Conservation (phyloP, 371 early-diverging fungal genomes). For the Mortierella sp. region DNA sequence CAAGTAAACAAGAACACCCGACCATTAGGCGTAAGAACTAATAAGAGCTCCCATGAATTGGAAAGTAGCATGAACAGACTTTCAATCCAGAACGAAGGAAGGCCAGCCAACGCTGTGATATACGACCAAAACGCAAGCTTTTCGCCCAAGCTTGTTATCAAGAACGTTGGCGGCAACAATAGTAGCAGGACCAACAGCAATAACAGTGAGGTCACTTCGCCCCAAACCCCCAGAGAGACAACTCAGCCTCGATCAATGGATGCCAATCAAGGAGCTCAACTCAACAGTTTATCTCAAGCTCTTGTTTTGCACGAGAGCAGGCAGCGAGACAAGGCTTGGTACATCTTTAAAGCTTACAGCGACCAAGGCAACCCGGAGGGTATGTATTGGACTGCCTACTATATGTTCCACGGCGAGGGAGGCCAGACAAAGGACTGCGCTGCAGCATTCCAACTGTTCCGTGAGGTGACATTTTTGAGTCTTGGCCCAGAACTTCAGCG, state of each 20-base stretch:
- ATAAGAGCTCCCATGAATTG: constrained; percentile 7
- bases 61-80: constrained; percentile 29
- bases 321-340: constrained; percentile 42
- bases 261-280: constrained; percentile 1
- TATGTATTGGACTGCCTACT: constrained; percentile 53
- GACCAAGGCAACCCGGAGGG: constrained; percentile 40
- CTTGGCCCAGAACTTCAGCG: constrained; percentile 11
- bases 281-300: constrained; percentile 33
- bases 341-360: constrained; percentile 33
- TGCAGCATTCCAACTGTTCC: constrained; percentile 39
- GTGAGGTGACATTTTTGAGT: constrained; percentile 28
- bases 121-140: neutral
- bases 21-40: constrained; percentile 15
- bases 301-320: constrained; percentile 29
- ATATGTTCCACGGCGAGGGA: constrained; percentile 50
- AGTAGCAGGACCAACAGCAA: constrained; percentile 10
- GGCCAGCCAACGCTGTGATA: neutral
- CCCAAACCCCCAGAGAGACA: neutral
- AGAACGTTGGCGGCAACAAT: neutral
- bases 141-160: constrained; percentile 4
- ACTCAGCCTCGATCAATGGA: constrained; percentile 18
- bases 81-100: constrained; percentile 12
- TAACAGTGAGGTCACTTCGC: neutral
- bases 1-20: constrained; percentile 35
- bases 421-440: constrained; percentile 28